Conservation (phyloP, 2,329 filamentous ascomycete genomes). For the Neofusicoccum cordaticola region DNA sequence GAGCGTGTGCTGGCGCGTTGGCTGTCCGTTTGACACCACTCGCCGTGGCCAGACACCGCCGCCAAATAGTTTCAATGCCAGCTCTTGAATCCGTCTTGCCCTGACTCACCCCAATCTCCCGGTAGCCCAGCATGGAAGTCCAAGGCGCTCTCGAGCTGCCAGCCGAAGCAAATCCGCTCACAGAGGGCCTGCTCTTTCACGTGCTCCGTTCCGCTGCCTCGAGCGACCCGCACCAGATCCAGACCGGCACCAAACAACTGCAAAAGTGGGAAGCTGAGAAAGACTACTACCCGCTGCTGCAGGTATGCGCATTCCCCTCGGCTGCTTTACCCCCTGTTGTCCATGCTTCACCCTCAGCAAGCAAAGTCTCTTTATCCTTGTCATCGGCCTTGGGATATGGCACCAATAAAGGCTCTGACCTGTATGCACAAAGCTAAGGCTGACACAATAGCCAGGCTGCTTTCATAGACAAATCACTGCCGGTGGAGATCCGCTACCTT, state of each 20-base stretch:
- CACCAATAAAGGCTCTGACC: neutral
- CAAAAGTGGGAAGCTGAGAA: constrained; percentile 48
- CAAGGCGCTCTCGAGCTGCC: constrained; percentile 66
- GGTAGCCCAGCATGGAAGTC: constrained; percentile 26
- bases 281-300: constrained; percentile 50
- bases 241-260: constrained; percentile 52
- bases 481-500: constrained; percentile 77
- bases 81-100: neutral
- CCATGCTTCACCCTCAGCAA: neutral
- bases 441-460: constrained; percentile 56
- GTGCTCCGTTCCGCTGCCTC: constrained; percentile 50
- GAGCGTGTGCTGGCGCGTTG: neutral
- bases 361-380: neutral
- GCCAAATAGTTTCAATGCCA: constrained; percentile 3
- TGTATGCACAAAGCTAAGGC: neutral
- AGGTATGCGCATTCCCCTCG: constrained; percentile 26
- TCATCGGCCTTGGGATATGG: too few relatives aligned
- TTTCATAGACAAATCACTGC: constrained; percentile 76
- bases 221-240: constrained; percentile 47
- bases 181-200: constrained; percentile 46
- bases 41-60: neutral
- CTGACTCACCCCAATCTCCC: neutral
- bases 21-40: constrained; percentile 5
- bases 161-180: constrained; percentile 68
- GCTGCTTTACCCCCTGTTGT: neutral